Base-by-base conservation (phyloP, 78 protist genomes). In the Corallochytrium limacisporum region DNA sequence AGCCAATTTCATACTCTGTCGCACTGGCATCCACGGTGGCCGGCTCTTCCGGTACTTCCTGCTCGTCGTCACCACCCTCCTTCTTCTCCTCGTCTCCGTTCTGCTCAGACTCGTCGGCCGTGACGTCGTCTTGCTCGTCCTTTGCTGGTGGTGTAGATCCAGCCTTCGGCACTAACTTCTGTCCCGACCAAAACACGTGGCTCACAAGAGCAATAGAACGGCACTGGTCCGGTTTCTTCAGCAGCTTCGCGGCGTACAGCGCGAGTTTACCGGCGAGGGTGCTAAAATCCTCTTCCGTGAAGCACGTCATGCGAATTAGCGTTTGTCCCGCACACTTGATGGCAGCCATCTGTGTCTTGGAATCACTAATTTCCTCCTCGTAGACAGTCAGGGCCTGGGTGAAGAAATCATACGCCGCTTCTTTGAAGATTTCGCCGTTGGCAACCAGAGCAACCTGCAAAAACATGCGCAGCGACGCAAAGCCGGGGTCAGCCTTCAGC, bases 351-450 rank as follows among this genome's bases (percentile, higher is more conserved):
- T 86, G 94, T 8, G 69, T 69, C 65, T 62, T 62, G 47, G 79
- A 62, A 47, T 85, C 95, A 6, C 80, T 39, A 43, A 87, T 62
- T 32, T 82, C 88, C 36, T 90, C 97, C 72, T 95, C 97, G 82
- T 77, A 92, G 48, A 85, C 31, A 2, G 59, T 0, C 44, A 90
- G 77, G 2, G 97, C 97, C 75, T 84, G 65, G 18, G 62, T 29
- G 40, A 84, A 42, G 56, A 84, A 80, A 15, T 92, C 91, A 36
- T 90, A 77, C 26, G 85, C 83, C 35, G 49, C 46, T 28, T 47
- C 53, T 44, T 71, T 83, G 31, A 65, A 32, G 31, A 46, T 76
- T 62, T 83, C 75, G 8, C 22, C 2, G 67, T 79, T 85, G n/a
- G 95, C 94, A 26, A 56, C 57, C 62, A 68, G 78, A 9, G 89